A percentile compares a stretch with the other conserved stretches of the same genome.
Evolutionary conservation across 2,329 filamentous ascomycete genomes (phyloP).

Genomic region (Aspergillus pseudoviridinutans): DNA sequence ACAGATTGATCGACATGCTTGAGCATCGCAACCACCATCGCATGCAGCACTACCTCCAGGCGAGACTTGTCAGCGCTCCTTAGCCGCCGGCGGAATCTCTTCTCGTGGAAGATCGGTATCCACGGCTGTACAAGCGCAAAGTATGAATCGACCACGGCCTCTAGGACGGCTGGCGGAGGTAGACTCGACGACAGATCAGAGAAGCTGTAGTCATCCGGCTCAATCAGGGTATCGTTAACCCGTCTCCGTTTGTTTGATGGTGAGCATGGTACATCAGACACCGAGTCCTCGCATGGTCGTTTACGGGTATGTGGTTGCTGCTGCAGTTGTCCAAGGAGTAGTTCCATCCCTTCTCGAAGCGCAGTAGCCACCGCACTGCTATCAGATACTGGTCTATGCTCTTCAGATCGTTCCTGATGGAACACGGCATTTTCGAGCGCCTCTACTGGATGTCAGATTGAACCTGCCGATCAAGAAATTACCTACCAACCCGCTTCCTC

Average conservation of each 20-base stretch:
- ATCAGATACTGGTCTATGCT: neutral
- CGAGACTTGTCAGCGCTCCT: slow-evolving; percentile 14
- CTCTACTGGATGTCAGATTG: neutral
- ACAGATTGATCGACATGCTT: slow-evolving; percentile 21
- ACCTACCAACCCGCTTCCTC: slow-evolving; percentile 30
- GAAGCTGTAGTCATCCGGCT: neutral
- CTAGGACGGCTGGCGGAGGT: slow-evolving; percentile 3
- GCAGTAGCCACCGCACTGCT: neutral
- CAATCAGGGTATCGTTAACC: neutral
- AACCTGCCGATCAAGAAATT: neutral
- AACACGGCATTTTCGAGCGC: slow-evolving; percentile 6
- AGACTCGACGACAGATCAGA: neutral
- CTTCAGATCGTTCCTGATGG: neutral
- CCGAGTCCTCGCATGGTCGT: neutral
- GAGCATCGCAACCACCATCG: slow-evolving; percentile 37
- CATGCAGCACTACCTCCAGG: slow-evolving; percentile 32
- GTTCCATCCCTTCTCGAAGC: neutral
- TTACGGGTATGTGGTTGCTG: neutral
- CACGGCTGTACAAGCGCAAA: slow-evolving; percentile 12
- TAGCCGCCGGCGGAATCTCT: slow-evolving; percentile 15
- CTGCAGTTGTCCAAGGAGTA: slow-evolving; percentile 5
- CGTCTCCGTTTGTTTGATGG: slow-evolving; percentile 3
- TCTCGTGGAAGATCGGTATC: slow-evolving; percentile 14
- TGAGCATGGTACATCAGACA: neutral
- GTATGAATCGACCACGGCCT: slow-evolving; percentile 12